Conservation (phyloP, 129 eudicot genomes). For the Pseudognaphalium luteoalbum region DNA sequence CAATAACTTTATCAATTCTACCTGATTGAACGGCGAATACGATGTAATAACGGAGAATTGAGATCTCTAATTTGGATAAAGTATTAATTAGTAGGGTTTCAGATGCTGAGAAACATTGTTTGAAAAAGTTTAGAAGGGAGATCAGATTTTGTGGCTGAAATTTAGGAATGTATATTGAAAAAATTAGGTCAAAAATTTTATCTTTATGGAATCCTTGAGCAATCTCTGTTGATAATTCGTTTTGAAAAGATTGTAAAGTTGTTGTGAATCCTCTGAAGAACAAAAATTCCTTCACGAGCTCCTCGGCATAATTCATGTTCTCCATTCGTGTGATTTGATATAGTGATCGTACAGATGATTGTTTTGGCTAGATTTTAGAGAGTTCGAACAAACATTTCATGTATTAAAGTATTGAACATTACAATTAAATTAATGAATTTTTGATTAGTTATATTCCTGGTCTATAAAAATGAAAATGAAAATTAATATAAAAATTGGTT, state of each 20-base stretch:
- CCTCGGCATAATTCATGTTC: slow-evolving; percentile 80
- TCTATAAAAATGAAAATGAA: no score
- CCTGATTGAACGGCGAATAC: slow-evolving; percentile 58
- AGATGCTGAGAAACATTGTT: slow-evolving; percentile 64
- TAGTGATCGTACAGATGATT: neutral
- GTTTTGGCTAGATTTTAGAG: neutral
- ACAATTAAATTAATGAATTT: no score
- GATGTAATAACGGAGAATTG: slow-evolving; percentile 67
- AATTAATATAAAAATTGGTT: no score
- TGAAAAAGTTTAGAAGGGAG: slow-evolving; percentile 63
- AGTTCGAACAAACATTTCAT: neutral
- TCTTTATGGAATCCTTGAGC: slow-evolving; percentile 81
- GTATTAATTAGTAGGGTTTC: slow-evolving; percentile 50
- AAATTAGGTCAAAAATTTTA: slow-evolving; percentile 82
- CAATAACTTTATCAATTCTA: slow-evolving; percentile 62
- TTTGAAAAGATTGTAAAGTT: slow-evolving; percentile 73
- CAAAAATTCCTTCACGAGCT: slow-evolving; percentile 80
- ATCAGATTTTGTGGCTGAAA: slow-evolving; percentile 64
- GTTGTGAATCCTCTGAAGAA: slow-evolving; percentile 90
- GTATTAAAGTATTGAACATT: no score
- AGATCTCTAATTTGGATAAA: slow-evolving; percentile 62
- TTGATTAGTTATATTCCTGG: no score
- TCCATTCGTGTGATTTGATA: slow-evolving; percentile 45
- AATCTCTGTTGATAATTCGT: slow-evolving; percentile 74
- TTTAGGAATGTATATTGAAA: slow-evolving; percentile 72